A percentile compares a stretch with the other conserved stretches of the same genome.
phyloP scores from a whole-genome alignment of 176 grass and related monocot genomes.

The Bromus sterilis region DNA sequence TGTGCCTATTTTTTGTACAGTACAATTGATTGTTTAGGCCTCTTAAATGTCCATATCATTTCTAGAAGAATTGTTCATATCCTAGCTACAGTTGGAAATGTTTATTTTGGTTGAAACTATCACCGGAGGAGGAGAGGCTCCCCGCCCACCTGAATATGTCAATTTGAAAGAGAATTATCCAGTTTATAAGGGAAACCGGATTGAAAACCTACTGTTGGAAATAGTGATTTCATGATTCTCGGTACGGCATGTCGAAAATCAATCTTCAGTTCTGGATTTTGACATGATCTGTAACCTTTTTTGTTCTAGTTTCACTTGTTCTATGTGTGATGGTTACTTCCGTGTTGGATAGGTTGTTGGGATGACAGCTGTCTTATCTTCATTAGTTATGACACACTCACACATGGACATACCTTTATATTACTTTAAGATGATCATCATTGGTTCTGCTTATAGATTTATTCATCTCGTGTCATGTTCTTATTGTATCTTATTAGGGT shows the following conservation, averaged over 20 bases:
- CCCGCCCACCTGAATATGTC: background rate
- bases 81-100: background rate
- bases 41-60: background rate
- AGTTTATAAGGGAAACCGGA: background rate
- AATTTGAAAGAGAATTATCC: background rate
- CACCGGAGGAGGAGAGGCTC: background rate
- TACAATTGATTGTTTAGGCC: background rate
- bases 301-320: background rate
- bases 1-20: background rate
- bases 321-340: background rate
- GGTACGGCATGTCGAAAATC: background rate
- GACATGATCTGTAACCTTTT: background rate
- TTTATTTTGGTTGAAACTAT: background rate
- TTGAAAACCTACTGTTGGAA: background rate
- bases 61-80: background rate
- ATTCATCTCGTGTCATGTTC: background rate
- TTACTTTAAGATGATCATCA: constrained; percentile 1
- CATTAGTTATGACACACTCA: background rate
- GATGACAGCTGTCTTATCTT: background rate
- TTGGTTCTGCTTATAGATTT: background rate
- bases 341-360: background rate
- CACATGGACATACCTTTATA: background rate
- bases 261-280: background rate
- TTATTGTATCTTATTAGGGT: background rate
- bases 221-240: background rate